Conservation (phyloP, 306 rosid genomes). For the Trifolium dubium region DNA sequence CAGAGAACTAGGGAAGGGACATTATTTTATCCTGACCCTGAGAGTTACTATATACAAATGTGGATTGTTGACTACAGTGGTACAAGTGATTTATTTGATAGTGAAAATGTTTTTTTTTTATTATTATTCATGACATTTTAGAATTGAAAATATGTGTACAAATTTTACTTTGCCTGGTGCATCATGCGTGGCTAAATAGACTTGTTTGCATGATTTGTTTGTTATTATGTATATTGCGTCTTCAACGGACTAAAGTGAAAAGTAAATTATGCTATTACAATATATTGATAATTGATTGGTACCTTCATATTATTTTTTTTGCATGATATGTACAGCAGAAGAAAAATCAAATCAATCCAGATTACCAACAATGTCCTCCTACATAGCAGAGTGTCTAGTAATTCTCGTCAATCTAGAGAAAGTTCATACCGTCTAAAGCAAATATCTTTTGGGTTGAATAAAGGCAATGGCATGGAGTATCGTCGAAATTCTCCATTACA, state of each 20-base stretch:
- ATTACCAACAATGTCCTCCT: constrained; percentile 43
- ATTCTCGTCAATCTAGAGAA: constrained; percentile 48
- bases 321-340: constrained; percentile 57
- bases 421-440: constrained; percentile 45
- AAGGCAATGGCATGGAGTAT: constrained; percentile 28
- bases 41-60: too few species aligned
- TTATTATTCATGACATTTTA: constrained; percentile 7
- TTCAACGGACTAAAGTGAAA: constrained; percentile 31
- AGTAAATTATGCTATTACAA: constrained; percentile 30
- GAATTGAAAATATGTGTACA: constrained; percentile 10
- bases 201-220: constrained; percentile 22
- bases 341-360: constrained; percentile 46
- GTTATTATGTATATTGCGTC: constrained; percentile 29
- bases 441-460: constrained; percentile 46
- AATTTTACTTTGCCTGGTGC: constrained; percentile 24
- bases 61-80: too few species aligned
- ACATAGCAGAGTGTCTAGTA: constrained; percentile 35
- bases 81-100: background rate
- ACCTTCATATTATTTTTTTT: constrained; percentile 21
- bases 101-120: background rate
- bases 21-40: too few species aligned
- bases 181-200: background rate
- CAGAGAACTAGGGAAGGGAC: too few species aligned
- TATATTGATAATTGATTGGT: constrained; percentile 33
- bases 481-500: constrained; percentile 35